Evolutionary conservation across 768 basidiomycete species (phyloP).

Genomic region (Suillus clintonianus): DNA sequence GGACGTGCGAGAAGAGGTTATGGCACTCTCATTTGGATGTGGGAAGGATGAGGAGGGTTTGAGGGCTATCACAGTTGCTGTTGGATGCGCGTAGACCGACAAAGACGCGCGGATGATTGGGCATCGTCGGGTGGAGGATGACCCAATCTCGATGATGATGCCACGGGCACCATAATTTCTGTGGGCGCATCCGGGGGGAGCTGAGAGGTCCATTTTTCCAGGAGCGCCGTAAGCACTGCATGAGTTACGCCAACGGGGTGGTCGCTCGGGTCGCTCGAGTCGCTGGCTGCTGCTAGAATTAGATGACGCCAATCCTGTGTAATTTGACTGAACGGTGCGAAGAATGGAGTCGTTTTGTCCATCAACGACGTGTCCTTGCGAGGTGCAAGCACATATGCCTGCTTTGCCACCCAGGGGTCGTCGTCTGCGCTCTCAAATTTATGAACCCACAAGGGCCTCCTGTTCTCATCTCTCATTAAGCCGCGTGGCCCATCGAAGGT

Average conservation of each 20-base stretch:
- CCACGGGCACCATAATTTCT: not conserved
- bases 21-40: not conserved
- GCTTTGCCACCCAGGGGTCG: not conserved
- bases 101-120: not conserved
- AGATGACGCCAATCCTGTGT: not conserved
- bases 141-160: not conserved
- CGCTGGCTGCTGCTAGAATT: not conserved
- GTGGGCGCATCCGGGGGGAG: not conserved
- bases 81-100: not conserved
- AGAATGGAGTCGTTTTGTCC: not conserved
- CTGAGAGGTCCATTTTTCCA: not conserved
- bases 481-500: not conserved
- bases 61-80: not conserved
- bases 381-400: not conserved
- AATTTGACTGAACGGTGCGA: not conserved
- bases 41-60: not conserved
- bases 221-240: not conserved
- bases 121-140: not conserved
- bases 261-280: not conserved
- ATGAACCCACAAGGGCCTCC: not conserved
- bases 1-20: not conserved
- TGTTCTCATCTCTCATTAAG: not conserved
- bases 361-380: not conserved
- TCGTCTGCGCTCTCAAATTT: not conserved
- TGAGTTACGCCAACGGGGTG: not conserved